Evolutionary conservation across 768 basidiomycete species (phyloP).

Genomic region (Lactifluus volemus): DNA sequence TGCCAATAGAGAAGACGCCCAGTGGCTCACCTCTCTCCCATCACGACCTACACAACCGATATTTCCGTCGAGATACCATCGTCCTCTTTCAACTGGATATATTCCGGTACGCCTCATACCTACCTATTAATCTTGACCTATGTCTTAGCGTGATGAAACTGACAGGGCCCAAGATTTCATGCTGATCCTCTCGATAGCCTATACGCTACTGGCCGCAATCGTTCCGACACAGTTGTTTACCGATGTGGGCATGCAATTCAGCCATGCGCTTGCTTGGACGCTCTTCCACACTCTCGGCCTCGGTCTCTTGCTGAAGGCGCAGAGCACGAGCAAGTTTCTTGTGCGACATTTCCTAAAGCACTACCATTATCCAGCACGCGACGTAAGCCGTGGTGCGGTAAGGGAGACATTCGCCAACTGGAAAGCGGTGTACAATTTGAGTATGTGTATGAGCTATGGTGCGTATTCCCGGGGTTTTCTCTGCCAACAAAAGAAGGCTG

Average conservation of each 20-base stretch:
- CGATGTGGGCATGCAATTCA: conserved; percentile 60
- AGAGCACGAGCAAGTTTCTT: conserved; percentile 79
- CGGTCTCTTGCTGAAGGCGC: conserved; percentile 74
- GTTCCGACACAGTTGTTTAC: conserved; percentile 45
- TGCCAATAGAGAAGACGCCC: conserved; percentile 7
- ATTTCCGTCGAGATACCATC: conserved; percentile 84
- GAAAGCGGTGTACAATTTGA: conserved; percentile 89
- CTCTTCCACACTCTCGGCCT: conserved; percentile 83
- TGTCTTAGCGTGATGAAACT: no score
- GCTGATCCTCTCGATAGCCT: conserved; percentile 64
- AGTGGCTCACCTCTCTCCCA: conserved; percentile 41
- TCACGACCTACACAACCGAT: conserved; percentile 84
- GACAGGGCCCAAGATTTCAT: conserved; percentile 77
- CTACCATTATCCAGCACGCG: conserved; percentile 75
- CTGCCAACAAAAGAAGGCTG: not conserved
- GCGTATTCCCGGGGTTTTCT: conserved; percentile 17
- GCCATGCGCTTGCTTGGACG: conserved; percentile 81
- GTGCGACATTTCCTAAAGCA: conserved; percentile 93
- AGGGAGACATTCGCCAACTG: conserved; percentile 92
- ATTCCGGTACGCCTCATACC: conserved; percentile 50
- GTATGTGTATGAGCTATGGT: conserved; percentile 95
- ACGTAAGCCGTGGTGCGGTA: conserved; percentile 68
- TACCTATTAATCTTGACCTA: not conserved
- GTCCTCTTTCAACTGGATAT: conserved; percentile 76
- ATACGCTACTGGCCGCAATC: conserved; percentile 50